A percentile compares a stretch with the other conserved stretches of the same genome.
These are phyloP conservation scores for Coemansia sp. DNA, from an alignment of 192 early-diverging fungal genomes.

Conservation along the genomic window DNA sequence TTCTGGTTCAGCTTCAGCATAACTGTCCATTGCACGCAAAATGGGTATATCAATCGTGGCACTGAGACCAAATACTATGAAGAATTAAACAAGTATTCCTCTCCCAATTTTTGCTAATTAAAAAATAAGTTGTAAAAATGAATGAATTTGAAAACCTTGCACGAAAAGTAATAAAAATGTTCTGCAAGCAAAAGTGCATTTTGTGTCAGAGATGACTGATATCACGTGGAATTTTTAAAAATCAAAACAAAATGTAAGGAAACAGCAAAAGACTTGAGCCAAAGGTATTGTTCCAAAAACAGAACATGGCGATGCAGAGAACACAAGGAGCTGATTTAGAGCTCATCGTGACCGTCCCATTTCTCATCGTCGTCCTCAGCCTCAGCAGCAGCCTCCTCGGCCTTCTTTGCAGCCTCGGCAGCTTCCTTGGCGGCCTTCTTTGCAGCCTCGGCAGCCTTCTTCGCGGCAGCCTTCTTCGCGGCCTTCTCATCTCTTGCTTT, in stretches of 20 bases:
- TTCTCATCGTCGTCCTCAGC: conserved; percentile 29
- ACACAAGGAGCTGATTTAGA: conserved; percentile 16
- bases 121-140: neutral
- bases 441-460: conserved; percentile 16
- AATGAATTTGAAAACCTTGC: neutral
- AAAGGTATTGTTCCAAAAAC: neutral
- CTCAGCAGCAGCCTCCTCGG: conserved; percentile 29
- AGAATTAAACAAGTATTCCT: neutral
- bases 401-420: conserved; percentile 25
- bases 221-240: conserved; percentile 6
- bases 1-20: neutral
- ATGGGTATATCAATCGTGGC: neutral
- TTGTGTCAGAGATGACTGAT: too few relatives aligned
- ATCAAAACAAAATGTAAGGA: neutral
- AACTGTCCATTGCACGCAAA: neutral
- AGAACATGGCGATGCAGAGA: too few relatives aligned
- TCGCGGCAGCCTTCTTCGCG: conserved; percentile 15
- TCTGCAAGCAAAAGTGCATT: too few relatives aligned
- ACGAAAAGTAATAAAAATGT: too few relatives aligned
- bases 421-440: conserved; percentile 12
- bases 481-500: conserved; percentile 17
- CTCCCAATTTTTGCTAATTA: too few relatives aligned
- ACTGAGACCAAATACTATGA: neutral
- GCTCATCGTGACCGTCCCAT: conserved; percentile 42
- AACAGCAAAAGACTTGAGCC: neutral